Evolutionary conservation across 2,329 filamentous ascomycete genomes (phyloP).

Genomic region (Colletotrichum sp.): DNA sequence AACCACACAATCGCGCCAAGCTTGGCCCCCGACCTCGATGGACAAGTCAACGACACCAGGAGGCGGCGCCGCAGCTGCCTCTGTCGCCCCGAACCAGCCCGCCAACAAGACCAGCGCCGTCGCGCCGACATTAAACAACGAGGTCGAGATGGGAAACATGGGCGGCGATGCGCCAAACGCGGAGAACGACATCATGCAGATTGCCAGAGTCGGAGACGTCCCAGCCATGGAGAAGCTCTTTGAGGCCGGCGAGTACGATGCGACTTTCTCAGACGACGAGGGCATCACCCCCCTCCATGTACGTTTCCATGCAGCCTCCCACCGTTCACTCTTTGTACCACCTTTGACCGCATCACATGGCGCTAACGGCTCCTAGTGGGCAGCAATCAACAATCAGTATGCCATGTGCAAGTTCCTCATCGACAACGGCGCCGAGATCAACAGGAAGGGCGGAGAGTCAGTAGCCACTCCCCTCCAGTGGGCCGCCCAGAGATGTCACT

Average conservation of each 20-base stretch:
- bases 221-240: constrained; percentile 88
- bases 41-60: constrained; percentile 41
- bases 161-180: constrained; percentile 40
- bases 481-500: constrained; percentile 95
- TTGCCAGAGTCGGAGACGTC: constrained; percentile 88
- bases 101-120: constrained; percentile 58
- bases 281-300: constrained; percentile 97
- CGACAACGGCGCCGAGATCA: constrained; percentile 84
- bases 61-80: constrained; percentile 39
- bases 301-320: constrained; percentile 36
- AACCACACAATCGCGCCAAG: neutral
- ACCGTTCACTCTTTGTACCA: neutral
- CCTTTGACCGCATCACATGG: neutral
- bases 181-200: constrained; percentile 92
- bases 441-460: constrained; percentile 94
- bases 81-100: constrained; percentile 57
- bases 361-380: constrained; percentile 71
- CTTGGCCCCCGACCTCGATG: constrained; percentile 35
- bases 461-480: constrained; percentile 94
- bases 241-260: constrained; percentile 80
- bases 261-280: constrained; percentile 85
- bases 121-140: constrained; percentile 61
- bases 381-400: constrained; percentile 98
- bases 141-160: constrained; percentile 60
- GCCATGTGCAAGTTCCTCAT: constrained; percentile 96